Evolutionary conservation across 305 asterid genomes (phyloP).

Genomic region (Solanum aculeatissimum): DNA sequence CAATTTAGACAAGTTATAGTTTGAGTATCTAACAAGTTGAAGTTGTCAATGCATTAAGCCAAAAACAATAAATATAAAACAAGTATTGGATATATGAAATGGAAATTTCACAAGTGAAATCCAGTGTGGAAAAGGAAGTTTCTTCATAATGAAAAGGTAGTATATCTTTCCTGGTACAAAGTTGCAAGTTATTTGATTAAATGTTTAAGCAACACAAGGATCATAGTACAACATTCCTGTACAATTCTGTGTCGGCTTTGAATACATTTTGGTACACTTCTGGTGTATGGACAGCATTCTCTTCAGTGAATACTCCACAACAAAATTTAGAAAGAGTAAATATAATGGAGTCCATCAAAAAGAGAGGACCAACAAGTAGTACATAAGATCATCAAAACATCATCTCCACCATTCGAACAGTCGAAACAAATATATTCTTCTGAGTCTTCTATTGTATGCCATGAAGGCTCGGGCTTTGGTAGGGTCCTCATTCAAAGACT

Average conservation of each 20-base stretch:
- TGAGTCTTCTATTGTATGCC: slow-evolving; percentile 2
- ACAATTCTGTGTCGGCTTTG: not conserved
- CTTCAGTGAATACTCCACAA: not conserved
- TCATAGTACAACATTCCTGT: not conserved
- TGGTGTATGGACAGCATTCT: not conserved
- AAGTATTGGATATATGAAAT: not conserved
- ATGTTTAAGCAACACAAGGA: not conserved
- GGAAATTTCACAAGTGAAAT: not conserved
- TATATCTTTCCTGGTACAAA: not conserved
- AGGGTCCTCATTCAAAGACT: slow-evolving; percentile 4
- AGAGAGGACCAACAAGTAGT: not conserved
- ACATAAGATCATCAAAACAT: not conserved
- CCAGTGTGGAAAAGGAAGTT: not conserved
- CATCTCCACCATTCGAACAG: slow-evolving; percentile 3
- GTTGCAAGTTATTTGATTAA: not conserved
- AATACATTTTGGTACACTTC: not conserved
- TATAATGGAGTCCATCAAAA: not conserved
- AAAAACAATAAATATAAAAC: not conserved
- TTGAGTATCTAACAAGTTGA: not conserved
- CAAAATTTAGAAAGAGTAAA: not conserved
- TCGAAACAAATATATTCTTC: slow-evolving; percentile 2
- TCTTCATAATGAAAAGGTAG: not conserved
- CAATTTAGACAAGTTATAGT: too few relatives aligned
- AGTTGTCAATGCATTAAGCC: not conserved
- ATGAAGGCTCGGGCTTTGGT: slow-evolving; percentile 6